Conservation (phyloP, 495 filamentous ascomycete species). For the Chaetomidium leptoderma region DNA sequence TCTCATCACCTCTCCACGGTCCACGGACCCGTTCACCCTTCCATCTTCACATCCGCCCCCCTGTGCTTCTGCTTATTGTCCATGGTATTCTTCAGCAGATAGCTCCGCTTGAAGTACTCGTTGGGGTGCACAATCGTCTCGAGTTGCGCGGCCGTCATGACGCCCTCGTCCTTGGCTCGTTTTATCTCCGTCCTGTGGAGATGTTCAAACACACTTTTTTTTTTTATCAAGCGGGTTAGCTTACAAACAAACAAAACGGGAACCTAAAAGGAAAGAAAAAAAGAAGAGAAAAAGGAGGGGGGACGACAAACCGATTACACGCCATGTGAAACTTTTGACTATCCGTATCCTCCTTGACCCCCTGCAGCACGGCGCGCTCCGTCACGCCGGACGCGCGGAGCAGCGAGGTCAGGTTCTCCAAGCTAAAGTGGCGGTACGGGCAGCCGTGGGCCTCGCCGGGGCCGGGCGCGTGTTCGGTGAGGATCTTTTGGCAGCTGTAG, state of each 20-base stretch:
- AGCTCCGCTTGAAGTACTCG: conserved; percentile 94
- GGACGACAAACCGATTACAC: conserved; percentile 65
- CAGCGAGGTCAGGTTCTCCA: conserved; percentile 75
- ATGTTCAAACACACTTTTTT: conserved; percentile 73
- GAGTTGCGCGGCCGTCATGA: conserved; percentile 72
- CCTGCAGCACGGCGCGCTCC: conserved; percentile 71
- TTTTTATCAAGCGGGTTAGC: too few species aligned
- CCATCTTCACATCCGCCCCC: conserved; percentile 49
- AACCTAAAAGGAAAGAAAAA: not conserved
- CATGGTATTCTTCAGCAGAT: conserved; percentile 74
- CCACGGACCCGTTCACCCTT: conserved; percentile 30
- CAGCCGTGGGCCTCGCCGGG: conserved; percentile 88
- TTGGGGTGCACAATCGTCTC: conserved; percentile 98
- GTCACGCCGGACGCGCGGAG: conserved; percentile 70
- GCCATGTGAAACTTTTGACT: conserved; percentile 90
- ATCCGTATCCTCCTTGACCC: conserved; percentile 82
- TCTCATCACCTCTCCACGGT: not conserved
- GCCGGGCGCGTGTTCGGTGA: conserved; percentile 78
- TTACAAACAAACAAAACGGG: too few species aligned
- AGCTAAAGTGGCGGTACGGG: conserved; percentile 86
- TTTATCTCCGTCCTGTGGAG: conserved; percentile 82
- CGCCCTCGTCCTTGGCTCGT: conserved; percentile 75
- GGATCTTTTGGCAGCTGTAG: conserved; percentile 89
- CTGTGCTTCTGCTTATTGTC: conserved; percentile 32
- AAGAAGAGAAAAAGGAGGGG: not conserved